phyloP scores from a whole-genome alignment of 305 asterid genomes.

The Fraxinus baroniana region DNA sequence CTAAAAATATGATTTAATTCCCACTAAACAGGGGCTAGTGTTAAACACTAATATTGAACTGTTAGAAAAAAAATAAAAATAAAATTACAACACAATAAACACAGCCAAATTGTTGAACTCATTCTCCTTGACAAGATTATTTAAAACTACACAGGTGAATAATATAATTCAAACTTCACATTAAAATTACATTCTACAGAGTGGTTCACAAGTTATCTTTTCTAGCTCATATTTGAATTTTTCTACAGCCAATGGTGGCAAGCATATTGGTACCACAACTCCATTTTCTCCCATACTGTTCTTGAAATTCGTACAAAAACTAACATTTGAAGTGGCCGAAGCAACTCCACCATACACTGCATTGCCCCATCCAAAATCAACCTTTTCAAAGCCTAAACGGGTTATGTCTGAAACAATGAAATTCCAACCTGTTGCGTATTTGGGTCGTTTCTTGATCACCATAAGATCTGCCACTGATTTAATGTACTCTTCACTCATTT shows the following conservation, averaged over 20 bases:
- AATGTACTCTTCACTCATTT: conserved; percentile 16
- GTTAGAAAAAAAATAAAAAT: too few species aligned
- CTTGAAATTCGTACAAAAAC: not conserved
- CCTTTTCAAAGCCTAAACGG: conserved; percentile 4
- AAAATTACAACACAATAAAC: not conserved
- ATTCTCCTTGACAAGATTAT: not conserved
- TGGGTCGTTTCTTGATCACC: conserved; percentile 4
- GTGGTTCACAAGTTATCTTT: not conserved
- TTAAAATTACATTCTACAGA: not conserved
- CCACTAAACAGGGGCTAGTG: too few species aligned
- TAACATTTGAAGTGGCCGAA: not conserved
- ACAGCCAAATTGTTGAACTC: not conserved
- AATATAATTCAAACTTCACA: not conserved
- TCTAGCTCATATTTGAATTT: conserved; percentile 16
- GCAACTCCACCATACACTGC: conserved; percentile 24
- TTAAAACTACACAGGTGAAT: not conserved
- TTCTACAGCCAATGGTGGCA: conserved; percentile 18
- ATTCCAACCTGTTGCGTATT: not conserved
- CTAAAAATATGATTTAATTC: too few species aligned
- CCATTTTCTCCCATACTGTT: conserved; percentile 10
- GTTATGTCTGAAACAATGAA: conserved; percentile 11
- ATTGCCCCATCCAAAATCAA: conserved; percentile 35
- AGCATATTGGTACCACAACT: conserved; percentile 20
- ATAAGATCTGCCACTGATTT: conserved; percentile 17
- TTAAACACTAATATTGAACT: not conserved